Evolutionary conservation across 441 rosid species (phyloP).

Genomic region (Syzygium malaccense): DNA sequence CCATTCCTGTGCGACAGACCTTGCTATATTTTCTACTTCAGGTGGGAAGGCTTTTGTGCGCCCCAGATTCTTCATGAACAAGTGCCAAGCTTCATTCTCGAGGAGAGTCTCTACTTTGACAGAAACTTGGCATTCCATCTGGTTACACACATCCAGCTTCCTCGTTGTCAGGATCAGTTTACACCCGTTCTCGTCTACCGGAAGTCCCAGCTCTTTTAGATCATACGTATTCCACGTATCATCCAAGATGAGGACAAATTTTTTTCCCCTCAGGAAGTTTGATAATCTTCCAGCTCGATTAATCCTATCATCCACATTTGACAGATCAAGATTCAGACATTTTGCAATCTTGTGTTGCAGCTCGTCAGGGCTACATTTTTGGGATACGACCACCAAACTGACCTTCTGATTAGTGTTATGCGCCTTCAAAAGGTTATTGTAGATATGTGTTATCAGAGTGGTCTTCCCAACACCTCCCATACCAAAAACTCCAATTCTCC

Average conservation of each 20-base stretch:
- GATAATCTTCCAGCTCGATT: neutral
- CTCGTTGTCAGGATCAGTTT: neutral
- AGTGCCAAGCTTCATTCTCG: neutral
- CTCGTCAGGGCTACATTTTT: neutral
- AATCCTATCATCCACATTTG: neutral
- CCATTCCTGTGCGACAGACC: neutral
- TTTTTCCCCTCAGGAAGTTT: too few species aligned
- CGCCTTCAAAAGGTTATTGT: neutral
- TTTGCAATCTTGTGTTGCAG: neutral
- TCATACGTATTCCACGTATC: neutral
- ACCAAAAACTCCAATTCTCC: neutral
- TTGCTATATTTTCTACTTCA: neutral
- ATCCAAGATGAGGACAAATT: neutral
- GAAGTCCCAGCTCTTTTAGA: neutral
- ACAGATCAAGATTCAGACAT: neutral
- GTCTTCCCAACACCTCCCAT: neutral
- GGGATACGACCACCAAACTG: neutral
- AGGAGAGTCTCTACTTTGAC: neutral
- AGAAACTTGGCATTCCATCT: neutral
- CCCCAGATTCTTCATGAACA: neutral
- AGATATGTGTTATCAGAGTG: neutral
- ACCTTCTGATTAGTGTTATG: neutral
- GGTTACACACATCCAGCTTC: neutral
- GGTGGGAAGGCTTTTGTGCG: neutral
- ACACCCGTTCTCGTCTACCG: neutral